Conservation (phyloP, 2,329 filamentous ascomycete species). For the Monosporascus sp. region DNA sequence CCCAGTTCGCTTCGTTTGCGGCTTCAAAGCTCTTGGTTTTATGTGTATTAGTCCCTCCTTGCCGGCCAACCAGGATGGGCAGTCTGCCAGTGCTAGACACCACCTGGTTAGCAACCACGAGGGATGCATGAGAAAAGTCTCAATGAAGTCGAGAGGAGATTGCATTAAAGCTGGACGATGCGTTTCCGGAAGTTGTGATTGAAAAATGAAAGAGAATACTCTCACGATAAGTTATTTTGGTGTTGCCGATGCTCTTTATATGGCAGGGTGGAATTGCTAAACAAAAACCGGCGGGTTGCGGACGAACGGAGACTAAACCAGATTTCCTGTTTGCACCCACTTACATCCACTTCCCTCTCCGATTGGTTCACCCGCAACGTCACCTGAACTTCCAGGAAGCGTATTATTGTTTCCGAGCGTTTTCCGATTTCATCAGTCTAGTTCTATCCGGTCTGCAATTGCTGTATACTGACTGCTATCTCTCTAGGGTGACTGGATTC, state of each 20-base stretch:
- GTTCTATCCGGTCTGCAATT: too few species aligned
- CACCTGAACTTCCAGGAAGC: background rate
- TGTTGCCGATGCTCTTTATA: constrained; percentile 17
- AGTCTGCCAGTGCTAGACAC: background rate
- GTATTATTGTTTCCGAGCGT: constrained; percentile 2
- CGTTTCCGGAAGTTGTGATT: background rate
- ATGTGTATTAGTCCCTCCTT: constrained; percentile 9
- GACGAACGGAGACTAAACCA: constrained; percentile 42
- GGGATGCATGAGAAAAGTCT: background rate
- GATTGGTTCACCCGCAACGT: constrained; percentile 2
- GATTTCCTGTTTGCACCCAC: constrained; percentile 24
- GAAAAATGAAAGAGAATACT: constrained; percentile 5
- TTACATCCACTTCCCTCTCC: constrained; percentile 21
- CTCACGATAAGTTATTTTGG: constrained; percentile 10
- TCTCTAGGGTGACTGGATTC: constrained; percentile 91
- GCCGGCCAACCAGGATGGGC: background rate
- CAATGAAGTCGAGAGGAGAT: background rate
- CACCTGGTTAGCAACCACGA: background rate
- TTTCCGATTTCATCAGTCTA: background rate
- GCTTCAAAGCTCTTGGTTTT: background rate
- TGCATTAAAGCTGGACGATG: background rate
- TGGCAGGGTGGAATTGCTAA: constrained; percentile 12
- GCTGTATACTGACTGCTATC: constrained; percentile 9
- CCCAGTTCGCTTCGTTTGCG: background rate
- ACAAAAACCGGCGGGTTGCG: constrained; percentile 22